phyloP scores from a whole-genome alignment of 495 filamentous ascomycete genomes.

The Aspergillus biplanus region DNA sequence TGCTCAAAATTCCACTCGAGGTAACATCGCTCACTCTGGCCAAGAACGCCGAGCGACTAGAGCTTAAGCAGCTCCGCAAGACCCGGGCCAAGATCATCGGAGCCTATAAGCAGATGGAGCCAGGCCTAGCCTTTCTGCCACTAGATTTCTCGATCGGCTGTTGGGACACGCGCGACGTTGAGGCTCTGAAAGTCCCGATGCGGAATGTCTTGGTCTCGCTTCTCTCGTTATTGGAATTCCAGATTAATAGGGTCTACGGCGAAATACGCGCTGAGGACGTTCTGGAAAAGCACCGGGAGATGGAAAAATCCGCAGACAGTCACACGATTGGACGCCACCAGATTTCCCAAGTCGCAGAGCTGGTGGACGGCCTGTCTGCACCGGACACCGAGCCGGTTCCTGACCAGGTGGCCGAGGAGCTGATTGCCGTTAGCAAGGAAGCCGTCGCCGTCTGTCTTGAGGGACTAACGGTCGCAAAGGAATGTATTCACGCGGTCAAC shows the following conservation, averaged over 20 bases:
- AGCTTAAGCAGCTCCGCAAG: constrained; percentile 20
- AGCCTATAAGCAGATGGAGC: constrained; percentile 25
- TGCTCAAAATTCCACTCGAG: constrained; percentile 35
- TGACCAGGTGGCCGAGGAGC: constrained; percentile 13
- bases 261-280: constrained; percentile 17
- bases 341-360: constrained; percentile 17
- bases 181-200: constrained; percentile 25
- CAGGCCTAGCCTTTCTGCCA: constrained; percentile 29
- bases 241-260: constrained; percentile 21
- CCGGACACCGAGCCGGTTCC: constrained; percentile 17
- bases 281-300: constrained; percentile 12
- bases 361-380: constrained; percentile 24
- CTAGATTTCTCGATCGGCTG: constrained; percentile 32
- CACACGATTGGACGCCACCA: constrained; percentile 26
- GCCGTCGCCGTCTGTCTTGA: constrained; percentile 24
- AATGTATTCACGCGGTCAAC: constrained; percentile 27
- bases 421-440: constrained; percentile 10
- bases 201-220: constrained; percentile 23
- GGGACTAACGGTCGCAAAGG: constrained; percentile 16
- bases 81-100: constrained; percentile 19
- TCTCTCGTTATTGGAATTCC: constrained; percentile 28
- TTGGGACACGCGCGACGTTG: constrained; percentile 28
- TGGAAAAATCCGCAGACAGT: constrained; percentile 11
- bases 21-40: constrained; percentile 15
- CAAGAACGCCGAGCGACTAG: constrained; percentile 8